Conservation (phyloP, 2,329 filamentous ascomycete species). For the Fusarium chaquense region DNA sequence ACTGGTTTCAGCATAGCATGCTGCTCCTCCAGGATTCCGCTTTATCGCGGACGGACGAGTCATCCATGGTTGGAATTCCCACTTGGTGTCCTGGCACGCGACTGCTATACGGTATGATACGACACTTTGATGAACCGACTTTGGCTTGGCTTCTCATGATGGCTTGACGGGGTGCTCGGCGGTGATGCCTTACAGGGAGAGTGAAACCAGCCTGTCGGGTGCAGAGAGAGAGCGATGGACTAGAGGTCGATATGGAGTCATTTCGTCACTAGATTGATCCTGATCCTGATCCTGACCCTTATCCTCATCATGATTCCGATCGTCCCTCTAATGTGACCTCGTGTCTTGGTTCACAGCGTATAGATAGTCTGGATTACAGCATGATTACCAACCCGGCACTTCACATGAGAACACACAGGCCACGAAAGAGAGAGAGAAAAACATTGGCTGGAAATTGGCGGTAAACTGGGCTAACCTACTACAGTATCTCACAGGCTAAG, state of each 20-base stretch:
- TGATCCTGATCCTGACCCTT: background rate
- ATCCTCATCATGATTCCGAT: background rate
- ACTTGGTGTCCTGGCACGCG: slow-evolving; percentile 36
- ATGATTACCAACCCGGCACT: slow-evolving; percentile 37
- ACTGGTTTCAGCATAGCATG: slow-evolving; percentile 19
- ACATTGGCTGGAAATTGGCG: slow-evolving; percentile 8
- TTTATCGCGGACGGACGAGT: slow-evolving; percentile 1
- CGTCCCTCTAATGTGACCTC: background rate
- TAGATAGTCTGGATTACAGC: slow-evolving; percentile 14
- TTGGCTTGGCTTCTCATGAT: slow-evolving; percentile 33
- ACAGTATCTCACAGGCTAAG: slow-evolving; percentile 24
- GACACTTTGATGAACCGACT: slow-evolving; percentile 30
- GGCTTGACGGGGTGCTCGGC: background rate
- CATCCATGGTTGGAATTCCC: slow-evolving; percentile 2
- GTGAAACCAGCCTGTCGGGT: slow-evolving; percentile 35
- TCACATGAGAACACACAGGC: background rate
- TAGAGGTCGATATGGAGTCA: slow-evolving; percentile 26
- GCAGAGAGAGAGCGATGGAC: background rate
- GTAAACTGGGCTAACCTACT: slow-evolving; percentile 8
- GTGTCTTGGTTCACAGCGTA: slow-evolving; percentile 4
- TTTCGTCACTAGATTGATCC: slow-evolving; percentile 7
- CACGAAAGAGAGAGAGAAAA: background rate
- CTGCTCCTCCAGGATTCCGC: slow-evolving; percentile 13
- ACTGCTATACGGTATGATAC: slow-evolving; percentile 1
- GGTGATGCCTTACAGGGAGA: slow-evolving; percentile 16